Evolutionary conservation across 805 yeast species (phyloP).

Genomic region (Candida broadrunensis): DNA sequence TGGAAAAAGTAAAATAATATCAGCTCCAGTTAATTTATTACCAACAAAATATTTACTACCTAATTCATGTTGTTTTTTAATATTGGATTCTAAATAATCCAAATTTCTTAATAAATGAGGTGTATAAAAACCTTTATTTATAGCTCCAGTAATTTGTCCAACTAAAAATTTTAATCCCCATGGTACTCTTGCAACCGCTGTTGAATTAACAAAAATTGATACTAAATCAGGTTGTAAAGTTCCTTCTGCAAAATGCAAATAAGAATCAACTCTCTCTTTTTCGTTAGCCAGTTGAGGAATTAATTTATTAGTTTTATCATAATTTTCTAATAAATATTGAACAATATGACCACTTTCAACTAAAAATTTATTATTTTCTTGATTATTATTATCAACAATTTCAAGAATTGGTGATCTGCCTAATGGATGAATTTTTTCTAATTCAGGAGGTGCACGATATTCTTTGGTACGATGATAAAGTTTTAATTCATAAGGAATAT

Average conservation of each 20-base stretch:
- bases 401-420: slow-evolving; percentile 38
- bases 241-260: slow-evolving; percentile 58
- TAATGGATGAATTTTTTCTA: slow-evolving; percentile 29
- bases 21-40: slow-evolving; percentile 32
- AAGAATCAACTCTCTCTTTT: slow-evolving; percentile 49
- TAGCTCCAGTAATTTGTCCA: slow-evolving; percentile 14
- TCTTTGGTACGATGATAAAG: slow-evolving; percentile 21
- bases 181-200: slow-evolving; percentile 26
- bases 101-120: slow-evolving; percentile 22
- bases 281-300: slow-evolving; percentile 32
- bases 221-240: slow-evolving; percentile 53
- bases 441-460: slow-evolving; percentile 31
- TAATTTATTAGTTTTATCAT: slow-evolving; percentile 27
- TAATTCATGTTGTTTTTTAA: slow-evolving; percentile 20
- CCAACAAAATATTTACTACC: slow-evolving; percentile 35
- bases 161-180: slow-evolving; percentile 21
- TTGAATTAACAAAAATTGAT: slow-evolving; percentile 34
- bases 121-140: slow-evolving; percentile 23
- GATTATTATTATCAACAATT: slow-evolving; percentile 22
- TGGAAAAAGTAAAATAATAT: slow-evolving; percentile 34
- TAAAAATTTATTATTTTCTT: slow-evolving; percentile 16
- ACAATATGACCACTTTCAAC: slow-evolving; percentile 39
- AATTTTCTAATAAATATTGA: slow-evolving; percentile 32
- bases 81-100: slow-evolving; percentile 24
- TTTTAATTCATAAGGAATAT: slow-evolving; percentile 30